phyloP scores from a whole-genome alignment of 139 green algal species.

The Ettlia oleoabundans region DNA sequence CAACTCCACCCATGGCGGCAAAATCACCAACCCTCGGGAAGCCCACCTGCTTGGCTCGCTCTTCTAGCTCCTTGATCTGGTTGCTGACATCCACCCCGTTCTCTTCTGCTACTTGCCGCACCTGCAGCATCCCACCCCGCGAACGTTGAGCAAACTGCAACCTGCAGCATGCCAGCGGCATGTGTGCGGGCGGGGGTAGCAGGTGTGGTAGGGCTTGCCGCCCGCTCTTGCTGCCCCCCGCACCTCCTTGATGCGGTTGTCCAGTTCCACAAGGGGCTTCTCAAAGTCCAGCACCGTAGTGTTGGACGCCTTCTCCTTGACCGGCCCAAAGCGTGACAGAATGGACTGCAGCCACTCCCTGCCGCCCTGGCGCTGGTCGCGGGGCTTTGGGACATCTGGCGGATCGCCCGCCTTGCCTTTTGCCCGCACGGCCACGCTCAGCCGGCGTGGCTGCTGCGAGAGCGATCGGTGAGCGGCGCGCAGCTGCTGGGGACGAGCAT shows the following conservation, averaged over 20 bases:
- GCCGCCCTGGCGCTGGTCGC: constrained; percentile 35
- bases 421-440: constrained; percentile 7
- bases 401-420: constrained; percentile 37
- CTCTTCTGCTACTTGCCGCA: constrained; percentile 90
- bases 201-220: not conserved
- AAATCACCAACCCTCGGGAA: not conserved
- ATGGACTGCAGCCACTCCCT: constrained; percentile 63
- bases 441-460: not conserved
- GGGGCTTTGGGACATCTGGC: constrained; percentile 55
- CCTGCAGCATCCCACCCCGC: constrained; percentile 60
- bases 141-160: too few relatives aligned
- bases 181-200: not conserved
- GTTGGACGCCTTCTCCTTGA: constrained; percentile 75
- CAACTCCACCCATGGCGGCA: too few relatives aligned
- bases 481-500: not conserved
- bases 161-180: too few relatives aligned
- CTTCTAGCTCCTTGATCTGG: constrained; percentile 88
- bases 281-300: constrained; percentile 92
- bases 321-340: constrained; percentile 74
- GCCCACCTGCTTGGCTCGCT: constrained; percentile 75
- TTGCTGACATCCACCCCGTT: constrained; percentile 91
- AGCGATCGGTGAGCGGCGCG: not conserved
- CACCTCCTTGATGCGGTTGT: constrained; percentile 98
- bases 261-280: constrained; percentile 95
- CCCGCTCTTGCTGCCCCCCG: not conserved